Conservation (phyloP, 805 yeast genomes). For the Cyberlindnera amylophila region DNA sequence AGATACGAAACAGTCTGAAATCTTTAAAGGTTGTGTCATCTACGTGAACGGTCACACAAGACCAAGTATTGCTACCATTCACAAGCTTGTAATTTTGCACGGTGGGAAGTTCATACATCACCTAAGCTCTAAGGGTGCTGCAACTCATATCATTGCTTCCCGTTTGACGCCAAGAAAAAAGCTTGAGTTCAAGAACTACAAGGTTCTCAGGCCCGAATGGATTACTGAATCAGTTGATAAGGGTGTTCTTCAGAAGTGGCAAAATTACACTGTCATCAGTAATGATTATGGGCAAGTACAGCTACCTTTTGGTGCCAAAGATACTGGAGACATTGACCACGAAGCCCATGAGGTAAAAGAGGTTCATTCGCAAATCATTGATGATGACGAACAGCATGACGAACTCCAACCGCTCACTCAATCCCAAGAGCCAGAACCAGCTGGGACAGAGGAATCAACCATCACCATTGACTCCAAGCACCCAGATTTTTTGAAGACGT, state of each 20-base stretch:
- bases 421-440: slow-evolving; percentile 11
- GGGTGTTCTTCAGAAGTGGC: slow-evolving; percentile 60
- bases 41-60: slow-evolving; percentile 87
- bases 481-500: slow-evolving; percentile 68
- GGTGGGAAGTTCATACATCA: slow-evolving; percentile 79
- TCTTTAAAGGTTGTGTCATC: slow-evolving; percentile 62
- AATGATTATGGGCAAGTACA: slow-evolving; percentile 53
- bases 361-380: slow-evolving; percentile 1
- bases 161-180: slow-evolving; percentile 73
- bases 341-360: slow-evolving; percentile 12
- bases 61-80: slow-evolving; percentile 74
- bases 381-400: slow-evolving; percentile 8
- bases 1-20: slow-evolving; percentile 14
- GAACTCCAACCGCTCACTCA: slow-evolving; percentile 11
- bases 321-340: slow-evolving; percentile 8
- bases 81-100: slow-evolving; percentile 62
- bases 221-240: slow-evolving; percentile 56
- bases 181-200: slow-evolving; percentile 58
- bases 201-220: slow-evolving; percentile 84
- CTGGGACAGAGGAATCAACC: slow-evolving; percentile 2
- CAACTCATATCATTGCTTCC: slow-evolving; percentile 83
- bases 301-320: slow-evolving; percentile 25
- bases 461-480: slow-evolving; percentile 56
- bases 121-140: slow-evolving; percentile 64
- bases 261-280: slow-evolving; percentile 51